Conservation (phyloP, 2,329 filamentous ascomycete species). For the Stemphylium lycopersici region DNA sequence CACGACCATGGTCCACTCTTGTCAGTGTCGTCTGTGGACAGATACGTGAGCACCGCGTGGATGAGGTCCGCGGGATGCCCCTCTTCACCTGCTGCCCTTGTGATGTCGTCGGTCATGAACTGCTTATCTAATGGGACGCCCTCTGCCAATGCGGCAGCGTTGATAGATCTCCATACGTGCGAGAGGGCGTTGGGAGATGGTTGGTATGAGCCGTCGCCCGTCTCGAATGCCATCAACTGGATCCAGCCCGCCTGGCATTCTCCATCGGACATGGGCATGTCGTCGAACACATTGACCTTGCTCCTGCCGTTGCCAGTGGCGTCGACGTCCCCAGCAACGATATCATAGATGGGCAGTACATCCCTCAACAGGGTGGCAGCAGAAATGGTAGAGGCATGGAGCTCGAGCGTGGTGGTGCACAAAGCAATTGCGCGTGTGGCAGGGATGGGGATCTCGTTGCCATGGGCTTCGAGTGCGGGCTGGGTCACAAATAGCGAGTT, state of each 20-base stretch:
- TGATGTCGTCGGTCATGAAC: constrained; percentile 45
- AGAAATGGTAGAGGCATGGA: constrained; percentile 43
- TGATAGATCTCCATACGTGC: constrained; percentile 56
- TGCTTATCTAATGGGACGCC: constrained; percentile 49
- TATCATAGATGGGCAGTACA: constrained; percentile 49
- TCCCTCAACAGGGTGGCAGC: constrained; percentile 47
- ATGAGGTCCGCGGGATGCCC: constrained; percentile 48
- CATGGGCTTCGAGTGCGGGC: constrained; percentile 48
- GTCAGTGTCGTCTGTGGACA: constrained; percentile 39
- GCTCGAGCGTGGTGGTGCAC: constrained; percentile 54
- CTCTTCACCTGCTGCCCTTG: constrained; percentile 42
- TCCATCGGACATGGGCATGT: constrained; percentile 59
- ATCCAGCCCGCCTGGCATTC: constrained; percentile 60
- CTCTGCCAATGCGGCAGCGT: constrained; percentile 50
- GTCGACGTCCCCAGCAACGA: constrained; percentile 35
- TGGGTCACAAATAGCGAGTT: constrained; percentile 65
- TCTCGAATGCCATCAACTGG: constrained; percentile 61
- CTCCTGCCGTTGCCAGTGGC: constrained; percentile 36
- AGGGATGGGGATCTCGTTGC: constrained; percentile 40
- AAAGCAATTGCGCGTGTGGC: constrained; percentile 53
- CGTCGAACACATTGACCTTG: constrained; percentile 52
- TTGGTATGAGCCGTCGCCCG: constrained; percentile 48
- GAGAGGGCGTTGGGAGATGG: constrained; percentile 57
- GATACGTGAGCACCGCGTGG: constrained; percentile 45
- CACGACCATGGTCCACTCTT: constrained; percentile 40